phyloP scores from a whole-genome alignment of 2,329 filamentous ascomycete species.

The Alternaria burnsii region DNA sequence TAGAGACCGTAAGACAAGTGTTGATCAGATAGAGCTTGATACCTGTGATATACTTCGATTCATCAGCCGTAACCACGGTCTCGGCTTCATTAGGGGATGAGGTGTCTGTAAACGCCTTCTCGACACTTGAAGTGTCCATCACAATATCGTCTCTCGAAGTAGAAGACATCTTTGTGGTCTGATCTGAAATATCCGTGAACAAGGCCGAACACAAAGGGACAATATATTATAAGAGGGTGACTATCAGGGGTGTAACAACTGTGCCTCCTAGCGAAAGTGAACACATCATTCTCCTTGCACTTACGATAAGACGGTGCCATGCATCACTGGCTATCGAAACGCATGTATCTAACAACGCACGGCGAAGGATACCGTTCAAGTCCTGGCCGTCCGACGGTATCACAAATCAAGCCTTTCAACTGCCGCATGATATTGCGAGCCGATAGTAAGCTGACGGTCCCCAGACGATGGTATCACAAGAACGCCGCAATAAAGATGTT shows the following conservation, averaged over 20 bases:
- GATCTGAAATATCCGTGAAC: background rate
- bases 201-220: background rate
- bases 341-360: background rate
- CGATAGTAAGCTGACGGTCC: background rate
- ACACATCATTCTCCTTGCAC: background rate
- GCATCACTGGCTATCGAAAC: background rate
- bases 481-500: background rate
- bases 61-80: background rate
- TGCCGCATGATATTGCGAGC: background rate
- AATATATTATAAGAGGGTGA: background rate
- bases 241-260: background rate
- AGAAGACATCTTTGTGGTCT: background rate
- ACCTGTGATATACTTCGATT: conserved; percentile 8
- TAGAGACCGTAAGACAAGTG: conserved; percentile 1
- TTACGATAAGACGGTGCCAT: background rate
- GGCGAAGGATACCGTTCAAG: background rate
- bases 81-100: background rate
- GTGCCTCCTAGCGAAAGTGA: background rate
- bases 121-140: background rate
- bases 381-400: background rate
- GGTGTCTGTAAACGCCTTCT: background rate
- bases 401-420: background rate
- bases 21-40: conserved; percentile 9
- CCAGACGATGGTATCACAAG: background rate
- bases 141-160: background rate